phyloP scores from a whole-genome alignment of 2,329 filamentous ascomycete genomes.

The Colletotrichum lini region DNA sequence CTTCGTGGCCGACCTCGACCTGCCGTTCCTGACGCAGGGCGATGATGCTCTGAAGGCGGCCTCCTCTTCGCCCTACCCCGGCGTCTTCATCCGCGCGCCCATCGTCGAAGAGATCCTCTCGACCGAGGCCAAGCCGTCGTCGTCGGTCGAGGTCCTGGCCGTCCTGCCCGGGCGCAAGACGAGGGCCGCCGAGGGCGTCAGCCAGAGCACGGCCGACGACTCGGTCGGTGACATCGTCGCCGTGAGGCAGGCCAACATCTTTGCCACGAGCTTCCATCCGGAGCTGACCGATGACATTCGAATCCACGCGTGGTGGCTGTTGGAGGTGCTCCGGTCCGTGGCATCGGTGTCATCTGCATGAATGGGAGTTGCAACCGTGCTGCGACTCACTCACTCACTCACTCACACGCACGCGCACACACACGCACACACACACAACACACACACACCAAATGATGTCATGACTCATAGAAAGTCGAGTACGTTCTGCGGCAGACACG shows the following conservation, averaged over 20 bases:
- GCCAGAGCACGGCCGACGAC: slow-evolving; percentile 55
- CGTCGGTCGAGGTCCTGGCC: slow-evolving; percentile 66
- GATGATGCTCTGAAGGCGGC: slow-evolving; percentile 44
- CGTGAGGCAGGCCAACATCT: slow-evolving; percentile 89
- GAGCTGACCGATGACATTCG: slow-evolving; percentile 90
- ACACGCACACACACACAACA: too few species aligned
- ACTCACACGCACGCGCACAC: too few species aligned
- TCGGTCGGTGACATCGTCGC: slow-evolving; percentile 84
- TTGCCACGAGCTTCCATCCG: slow-evolving; percentile 96
- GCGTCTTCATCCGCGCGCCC: slow-evolving; percentile 94
- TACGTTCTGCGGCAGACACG: not conserved
- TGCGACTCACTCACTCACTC: too few species aligned
- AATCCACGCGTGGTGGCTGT: slow-evolving; percentile 95
- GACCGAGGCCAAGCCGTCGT: slow-evolving; percentile 47
- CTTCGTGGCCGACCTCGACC: slow-evolving; percentile 81
- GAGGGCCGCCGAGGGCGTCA: slow-evolving; percentile 51
- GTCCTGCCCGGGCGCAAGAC: slow-evolving; percentile 62
- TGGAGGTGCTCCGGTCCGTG: slow-evolving; percentile 62
- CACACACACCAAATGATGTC: not conserved
- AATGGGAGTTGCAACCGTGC: not conserved
- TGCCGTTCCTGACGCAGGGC: slow-evolving; percentile 75
- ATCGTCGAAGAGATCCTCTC: slow-evolving; percentile 87
- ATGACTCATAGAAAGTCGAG: not conserved
- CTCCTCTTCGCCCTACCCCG: slow-evolving; percentile 72
- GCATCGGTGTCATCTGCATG: slow-evolving; percentile 27